Conservation (phyloP, 2,329 filamentous ascomycete genomes). For the Fulvia fulva region DNA sequence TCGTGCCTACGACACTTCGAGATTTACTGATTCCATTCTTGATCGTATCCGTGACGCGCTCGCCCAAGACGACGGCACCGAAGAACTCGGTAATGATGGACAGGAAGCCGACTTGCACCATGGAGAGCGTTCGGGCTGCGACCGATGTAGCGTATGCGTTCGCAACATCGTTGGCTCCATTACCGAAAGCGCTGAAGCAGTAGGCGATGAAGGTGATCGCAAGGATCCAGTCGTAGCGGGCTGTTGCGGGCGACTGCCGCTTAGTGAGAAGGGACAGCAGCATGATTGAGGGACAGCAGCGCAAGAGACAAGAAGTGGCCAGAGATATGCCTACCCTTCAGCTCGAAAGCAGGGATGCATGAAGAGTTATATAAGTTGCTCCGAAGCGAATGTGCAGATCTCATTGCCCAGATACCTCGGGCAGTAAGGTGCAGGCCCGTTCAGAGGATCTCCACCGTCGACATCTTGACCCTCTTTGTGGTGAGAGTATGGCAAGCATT, state of each 20-base stretch:
- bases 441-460: too few relatives aligned
- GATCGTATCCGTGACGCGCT: conserved; percentile 57
- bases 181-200: conserved; percentile 59
- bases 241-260: background rate
- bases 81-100: conserved; percentile 49
- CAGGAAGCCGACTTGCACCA: conserved; percentile 47
- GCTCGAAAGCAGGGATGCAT: too few relatives aligned
- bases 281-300: too few relatives aligned
- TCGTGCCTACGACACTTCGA: too few relatives aligned
- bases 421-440: too few relatives aligned
- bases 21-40: conserved; percentile 47
- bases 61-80: conserved; percentile 49
- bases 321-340: too few relatives aligned
- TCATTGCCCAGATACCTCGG: too few relatives aligned
- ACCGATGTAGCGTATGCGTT: conserved; percentile 52
- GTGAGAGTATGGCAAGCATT: too few relatives aligned
- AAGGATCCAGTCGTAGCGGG: conserved; percentile 28
- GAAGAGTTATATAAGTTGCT: too few relatives aligned
- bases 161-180: conserved; percentile 54
- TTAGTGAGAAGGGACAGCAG: background rate
- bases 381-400: too few relatives aligned
- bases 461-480: too few relatives aligned
- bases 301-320: too few relatives aligned
- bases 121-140: conserved; percentile 48
- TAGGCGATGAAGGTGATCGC: conserved; percentile 61